Evolutionary conservation across 1,284 basidiomycete genomes (phyloP).

Genomic region (Blastosporella zonata): DNA sequence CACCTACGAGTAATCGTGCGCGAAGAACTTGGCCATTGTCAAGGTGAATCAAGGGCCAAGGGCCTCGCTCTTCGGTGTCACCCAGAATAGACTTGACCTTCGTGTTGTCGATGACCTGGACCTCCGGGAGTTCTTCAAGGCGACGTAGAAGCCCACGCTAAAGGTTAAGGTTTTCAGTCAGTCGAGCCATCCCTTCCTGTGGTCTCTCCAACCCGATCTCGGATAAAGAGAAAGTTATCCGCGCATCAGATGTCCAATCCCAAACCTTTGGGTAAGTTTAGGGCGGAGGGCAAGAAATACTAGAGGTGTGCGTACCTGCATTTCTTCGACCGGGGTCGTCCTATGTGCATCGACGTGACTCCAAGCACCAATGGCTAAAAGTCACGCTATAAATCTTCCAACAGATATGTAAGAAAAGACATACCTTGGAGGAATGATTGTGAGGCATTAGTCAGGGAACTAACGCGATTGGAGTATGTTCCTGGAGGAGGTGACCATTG

Average conservation of each 20-base stretch:
- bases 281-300: not conserved
- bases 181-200: slow-evolving; percentile 64
- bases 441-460: slow-evolving; percentile 86
- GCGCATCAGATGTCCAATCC: slow-evolving; percentile 84
- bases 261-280: slow-evolving; percentile 63
- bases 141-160: slow-evolving; percentile 76
- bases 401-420: not conserved
- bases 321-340: slow-evolving; percentile 75
- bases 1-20: slow-evolving; percentile 78
- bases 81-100: slow-evolving; percentile 64
- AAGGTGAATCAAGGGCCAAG: slow-evolving; percentile 76
- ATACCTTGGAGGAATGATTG: slow-evolving; percentile 72
- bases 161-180: slow-evolving; percentile 90
- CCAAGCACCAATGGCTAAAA: slow-evolving; percentile 82
- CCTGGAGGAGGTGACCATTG: slow-evolving; percentile 62
- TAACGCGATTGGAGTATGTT: slow-evolving; percentile 84
- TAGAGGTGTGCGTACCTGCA: slow-evolving; percentile 60
- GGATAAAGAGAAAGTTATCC: slow-evolving; percentile 66
- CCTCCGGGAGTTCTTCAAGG: slow-evolving; percentile 40
- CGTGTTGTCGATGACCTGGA: slow-evolving; percentile 63
- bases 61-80: slow-evolving; percentile 43
- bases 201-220: slow-evolving; percentile 38
- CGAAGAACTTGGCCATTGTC: slow-evolving; percentile 61
- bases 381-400: not conserved
- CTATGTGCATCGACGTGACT: slow-evolving; percentile 68